Conservation (phyloP, 1,284 basidiomycete species). For the Trichosporon asahii region DNA sequence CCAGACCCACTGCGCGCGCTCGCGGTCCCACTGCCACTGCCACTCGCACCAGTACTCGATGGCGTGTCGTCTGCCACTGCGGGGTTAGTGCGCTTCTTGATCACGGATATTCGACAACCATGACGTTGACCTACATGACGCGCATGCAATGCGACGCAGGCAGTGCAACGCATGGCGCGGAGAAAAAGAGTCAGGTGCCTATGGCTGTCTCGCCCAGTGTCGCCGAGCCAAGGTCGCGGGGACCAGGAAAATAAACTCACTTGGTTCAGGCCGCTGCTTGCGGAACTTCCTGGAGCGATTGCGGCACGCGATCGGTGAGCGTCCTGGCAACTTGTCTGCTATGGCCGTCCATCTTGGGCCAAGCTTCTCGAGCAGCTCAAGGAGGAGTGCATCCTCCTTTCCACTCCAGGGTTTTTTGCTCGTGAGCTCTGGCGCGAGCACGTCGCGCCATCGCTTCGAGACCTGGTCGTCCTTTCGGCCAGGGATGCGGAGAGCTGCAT, state of each 20-base stretch:
- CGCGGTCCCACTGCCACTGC: neutral
- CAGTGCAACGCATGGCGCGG: neutral
- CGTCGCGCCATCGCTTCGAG: constrained; percentile 32
- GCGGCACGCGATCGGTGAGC: constrained; percentile 27
- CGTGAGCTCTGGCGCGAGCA: constrained; percentile 26
- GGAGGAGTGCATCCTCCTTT: constrained; percentile 27
- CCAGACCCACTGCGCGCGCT: neutral
- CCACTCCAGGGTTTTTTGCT: constrained; percentile 26
- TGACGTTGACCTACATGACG: no score
- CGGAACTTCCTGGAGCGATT: constrained; percentile 23
- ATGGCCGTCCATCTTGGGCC: constrained; percentile 31
- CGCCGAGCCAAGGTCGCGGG: no score
- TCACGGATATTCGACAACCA: neutral
- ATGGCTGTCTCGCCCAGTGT: neutral
- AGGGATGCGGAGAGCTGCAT: constrained; percentile 25
- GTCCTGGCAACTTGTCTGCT: constrained; percentile 25
- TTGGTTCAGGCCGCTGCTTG: neutral
- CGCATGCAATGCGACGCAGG: no score
- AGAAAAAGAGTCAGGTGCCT: neutral
- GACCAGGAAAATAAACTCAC: neutral
- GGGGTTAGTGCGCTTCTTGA: neutral
- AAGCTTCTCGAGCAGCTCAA: constrained; percentile 22
- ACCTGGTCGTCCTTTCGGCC: constrained; percentile 33
- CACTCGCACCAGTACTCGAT: neutral
- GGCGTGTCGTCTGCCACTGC: constrained; percentile 1